phyloP scores from a whole-genome alignment of 1,139 yeast species.

The Taphrina deformans region DNA sequence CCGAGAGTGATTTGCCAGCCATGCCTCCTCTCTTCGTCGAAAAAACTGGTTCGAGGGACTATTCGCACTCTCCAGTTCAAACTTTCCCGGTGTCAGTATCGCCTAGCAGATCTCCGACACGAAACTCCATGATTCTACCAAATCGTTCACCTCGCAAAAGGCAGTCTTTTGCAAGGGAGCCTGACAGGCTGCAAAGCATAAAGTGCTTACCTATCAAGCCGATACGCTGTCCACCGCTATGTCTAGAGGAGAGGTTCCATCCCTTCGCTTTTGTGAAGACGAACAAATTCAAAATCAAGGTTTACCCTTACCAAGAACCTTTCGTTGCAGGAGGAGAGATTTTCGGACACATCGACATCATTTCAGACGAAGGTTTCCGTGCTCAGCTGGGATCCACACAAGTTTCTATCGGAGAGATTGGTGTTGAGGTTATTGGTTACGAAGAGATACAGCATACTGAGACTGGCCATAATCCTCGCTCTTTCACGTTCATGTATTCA shows the following conservation, averaged over 20 bases:
- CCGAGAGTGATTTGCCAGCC: slow-evolving; percentile 27
- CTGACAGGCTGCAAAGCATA: slow-evolving; percentile 18
- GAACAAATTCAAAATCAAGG: slow-evolving; percentile 30
- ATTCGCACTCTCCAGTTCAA: background rate
- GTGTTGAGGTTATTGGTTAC: slow-evolving; percentile 36
- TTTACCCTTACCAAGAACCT: slow-evolving; percentile 7
- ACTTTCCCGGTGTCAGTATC: background rate
- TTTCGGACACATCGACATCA: slow-evolving; percentile 25
- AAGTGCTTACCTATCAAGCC: slow-evolving; percentile 27
- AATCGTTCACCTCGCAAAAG: background rate
- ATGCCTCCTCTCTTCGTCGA: slow-evolving; percentile 24
- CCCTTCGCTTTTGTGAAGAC: slow-evolving; percentile 19
- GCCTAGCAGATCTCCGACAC: background rate
- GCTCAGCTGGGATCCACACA: slow-evolving; percentile 29
- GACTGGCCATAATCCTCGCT: slow-evolving; percentile 33
- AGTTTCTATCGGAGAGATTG: slow-evolving; percentile 35
- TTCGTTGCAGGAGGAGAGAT: slow-evolving; percentile 33
- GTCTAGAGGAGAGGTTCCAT: slow-evolving; percentile 24
- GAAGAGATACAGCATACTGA: slow-evolving; percentile 33
- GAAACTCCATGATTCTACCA: background rate
- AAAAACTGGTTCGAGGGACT: background rate
- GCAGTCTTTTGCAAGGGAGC: background rate
- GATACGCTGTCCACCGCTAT: slow-evolving; percentile 16
- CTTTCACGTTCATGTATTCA: slow-evolving; percentile 34
- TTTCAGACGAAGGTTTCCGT: slow-evolving; percentile 22